Evolutionary conservation across 2,329 filamentous ascomycete genomes (phyloP), one percentile per base, ranked within the genome.

Genomic region (Colletotrichum caudatum): DNA sequence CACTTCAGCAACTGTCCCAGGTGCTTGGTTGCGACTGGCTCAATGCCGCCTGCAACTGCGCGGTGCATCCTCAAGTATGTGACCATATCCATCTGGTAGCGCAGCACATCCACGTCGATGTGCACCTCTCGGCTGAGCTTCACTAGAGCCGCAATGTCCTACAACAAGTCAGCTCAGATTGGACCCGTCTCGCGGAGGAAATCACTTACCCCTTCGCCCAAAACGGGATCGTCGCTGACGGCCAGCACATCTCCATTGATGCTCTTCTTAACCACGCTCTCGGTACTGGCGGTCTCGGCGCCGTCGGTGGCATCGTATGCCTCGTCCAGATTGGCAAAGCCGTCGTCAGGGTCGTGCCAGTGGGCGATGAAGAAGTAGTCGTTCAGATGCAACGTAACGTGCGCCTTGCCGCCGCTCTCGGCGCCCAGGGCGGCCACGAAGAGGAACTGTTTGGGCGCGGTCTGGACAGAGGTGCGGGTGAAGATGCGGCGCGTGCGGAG

Each of bases 301-400:
- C 76, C 77, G 39, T 78, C 79, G 35, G 77, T 77, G 33, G 80
- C 78, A n/a, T 78, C 73, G 33, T 84, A 82, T 26, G 81, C 82
- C 46, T 93, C 91, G 71, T 97, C 93, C 0, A 95, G 80, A 74
- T 96, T 93, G 5, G 90, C 86, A 73, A 94, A 92, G 0, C 92
- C 93, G 78, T 95, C 90, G 1, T 88, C 85, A 0, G 87, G 86
- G 69, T 91, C 88, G 77, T 98, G 94, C 83, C 91, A 93, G 80
- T 98, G 95, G 0, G 93, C 95, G 69, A 98, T 91, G 78, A 94
- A 94, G 75, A 98, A 92, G 74, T 93, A 90, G 71, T 98, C 94
- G 76, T 94, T 97, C 80, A 92, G 78, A 75, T 94, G 87, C 41
- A 81, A 81, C 29, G 84, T 87, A 61, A 91, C 84, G 61, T 82